Conservation (phyloP, 1,284 basidiomycete species). For the Inonotus hispidus region DNA sequence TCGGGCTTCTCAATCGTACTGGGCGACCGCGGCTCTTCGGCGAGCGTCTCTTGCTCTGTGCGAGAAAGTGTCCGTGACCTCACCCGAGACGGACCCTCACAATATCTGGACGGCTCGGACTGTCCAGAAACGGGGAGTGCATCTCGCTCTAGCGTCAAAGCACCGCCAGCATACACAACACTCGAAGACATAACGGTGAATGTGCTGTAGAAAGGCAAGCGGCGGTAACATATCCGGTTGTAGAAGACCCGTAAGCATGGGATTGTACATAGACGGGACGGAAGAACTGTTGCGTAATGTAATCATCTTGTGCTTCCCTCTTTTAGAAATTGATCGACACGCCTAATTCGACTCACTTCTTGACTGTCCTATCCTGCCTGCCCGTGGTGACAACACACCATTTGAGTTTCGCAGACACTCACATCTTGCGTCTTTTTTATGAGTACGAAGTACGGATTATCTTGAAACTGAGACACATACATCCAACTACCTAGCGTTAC, state of each 20-base stretch:
- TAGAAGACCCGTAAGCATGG: neutral
- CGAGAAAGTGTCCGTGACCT: neutral
- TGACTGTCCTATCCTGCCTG: too few relatives aligned
- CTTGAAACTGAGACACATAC: too few relatives aligned
- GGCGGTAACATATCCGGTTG: neutral
- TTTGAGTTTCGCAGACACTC: too few relatives aligned
- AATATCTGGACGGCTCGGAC: neutral
- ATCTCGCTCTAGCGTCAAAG: neutral
- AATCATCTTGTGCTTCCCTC: too few relatives aligned
- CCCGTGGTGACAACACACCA: too few relatives aligned
- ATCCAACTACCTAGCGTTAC: too few relatives aligned
- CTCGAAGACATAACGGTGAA: neutral
- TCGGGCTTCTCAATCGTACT: neutral
- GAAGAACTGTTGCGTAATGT: too few relatives aligned
- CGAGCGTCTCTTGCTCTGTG: conserved; percentile 9
- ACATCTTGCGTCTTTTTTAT: too few relatives aligned
- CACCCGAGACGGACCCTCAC: neutral
- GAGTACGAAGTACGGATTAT: too few relatives aligned
- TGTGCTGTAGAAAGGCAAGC: neutral
- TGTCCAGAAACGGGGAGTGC: neutral
- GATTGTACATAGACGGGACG: too few relatives aligned
- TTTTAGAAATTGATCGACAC: too few relatives aligned
- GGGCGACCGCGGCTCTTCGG: conserved; percentile 8
- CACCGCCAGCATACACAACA: neutral
- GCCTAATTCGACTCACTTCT: too few relatives aligned